A percentile compares a stretch with the other conserved stretches of the same genome.
Evolutionary conservation across 805 yeast genomes (phyloP).

Genomic region (Candida hungchunana): DNA sequence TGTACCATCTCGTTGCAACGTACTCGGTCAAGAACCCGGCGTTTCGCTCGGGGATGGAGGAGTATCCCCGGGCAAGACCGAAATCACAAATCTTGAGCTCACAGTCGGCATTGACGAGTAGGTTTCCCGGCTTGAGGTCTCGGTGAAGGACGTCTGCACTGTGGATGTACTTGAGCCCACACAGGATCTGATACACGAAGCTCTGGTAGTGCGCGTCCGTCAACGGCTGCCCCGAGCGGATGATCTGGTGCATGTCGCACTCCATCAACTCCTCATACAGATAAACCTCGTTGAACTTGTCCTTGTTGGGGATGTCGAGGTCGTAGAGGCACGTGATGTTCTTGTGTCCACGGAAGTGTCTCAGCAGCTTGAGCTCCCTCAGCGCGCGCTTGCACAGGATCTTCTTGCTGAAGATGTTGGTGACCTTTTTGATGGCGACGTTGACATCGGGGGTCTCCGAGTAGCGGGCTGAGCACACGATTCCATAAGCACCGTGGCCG

Average conservation of each 20-base stretch:
- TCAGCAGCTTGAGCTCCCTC: constrained; percentile 82
- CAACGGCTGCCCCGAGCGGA: constrained; percentile 86
- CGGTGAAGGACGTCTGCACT: constrained; percentile 91
- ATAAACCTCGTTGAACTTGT: constrained; percentile 87
- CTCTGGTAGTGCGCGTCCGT: constrained; percentile 95
- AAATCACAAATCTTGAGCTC: constrained; percentile 95
- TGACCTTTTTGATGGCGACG: constrained; percentile 94
- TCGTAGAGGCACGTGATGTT: constrained; percentile 95
- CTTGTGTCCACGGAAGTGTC: constrained; percentile 94
- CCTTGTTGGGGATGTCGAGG: constrained; percentile 69
- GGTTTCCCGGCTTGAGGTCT: constrained; percentile 91
- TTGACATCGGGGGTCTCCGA: constrained; percentile 67
- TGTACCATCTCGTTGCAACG: constrained; percentile 97
- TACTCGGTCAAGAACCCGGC: constrained; percentile 96
- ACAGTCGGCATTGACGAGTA: constrained; percentile 92
- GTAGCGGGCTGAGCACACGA: constrained; percentile 91
- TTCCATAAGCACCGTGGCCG: constrained; percentile 98
- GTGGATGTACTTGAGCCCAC: constrained; percentile 88
- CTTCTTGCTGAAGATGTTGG: constrained; percentile 88
- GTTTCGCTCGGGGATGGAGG: constrained; percentile 75
- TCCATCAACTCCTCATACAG: constrained; percentile 97
- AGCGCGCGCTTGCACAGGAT: constrained; percentile 88
- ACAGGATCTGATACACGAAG: constrained; percentile 84
- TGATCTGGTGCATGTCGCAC: constrained; percentile 97
- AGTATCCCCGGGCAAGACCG: constrained; percentile 91